Conservation (phyloP, 2,329 filamentous ascomycete genomes). For the Monosporascus sp. region DNA sequence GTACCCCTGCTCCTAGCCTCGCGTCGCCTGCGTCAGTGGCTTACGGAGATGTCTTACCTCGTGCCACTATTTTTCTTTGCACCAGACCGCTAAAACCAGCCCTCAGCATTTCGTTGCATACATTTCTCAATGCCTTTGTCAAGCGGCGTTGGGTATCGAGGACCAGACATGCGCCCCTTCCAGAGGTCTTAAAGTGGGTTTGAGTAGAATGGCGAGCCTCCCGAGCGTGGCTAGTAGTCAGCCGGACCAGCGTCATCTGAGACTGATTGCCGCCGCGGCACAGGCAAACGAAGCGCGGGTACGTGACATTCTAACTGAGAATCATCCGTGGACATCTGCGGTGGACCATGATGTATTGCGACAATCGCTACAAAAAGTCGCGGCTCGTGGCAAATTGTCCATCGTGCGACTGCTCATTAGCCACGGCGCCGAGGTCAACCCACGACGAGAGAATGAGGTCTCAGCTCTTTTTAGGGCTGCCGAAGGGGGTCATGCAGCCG, state of each 20-base stretch:
- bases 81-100: no score
- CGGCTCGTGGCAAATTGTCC: conserved; percentile 28
- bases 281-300: conserved; percentile 32
- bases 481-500: conserved; percentile 28
- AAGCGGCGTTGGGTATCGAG: no score
- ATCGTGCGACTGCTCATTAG: conserved; percentile 32
- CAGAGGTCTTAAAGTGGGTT: no score
- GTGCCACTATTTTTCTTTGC: no score
- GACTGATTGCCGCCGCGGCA: conserved; percentile 30
- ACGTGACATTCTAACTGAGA: conserved; percentile 29
- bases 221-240: conserved; percentile 32
- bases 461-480: conserved; percentile 33
- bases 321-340: conserved; percentile 26
- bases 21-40: no score
- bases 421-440: conserved; percentile 31
- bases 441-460: conserved; percentile 28
- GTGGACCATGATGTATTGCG: conserved; percentile 31
- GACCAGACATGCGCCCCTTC: no score
- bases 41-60: no score
- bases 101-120: no score
- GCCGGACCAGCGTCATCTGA: conserved; percentile 31
- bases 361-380: conserved; percentile 32
- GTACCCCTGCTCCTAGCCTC: no score
- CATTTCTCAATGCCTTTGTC: no score
- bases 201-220: conserved; percentile 19